phyloP scores from a whole-genome alignment of 1,284 basidiomycete genomes.

The Ustilago tritici region DNA sequence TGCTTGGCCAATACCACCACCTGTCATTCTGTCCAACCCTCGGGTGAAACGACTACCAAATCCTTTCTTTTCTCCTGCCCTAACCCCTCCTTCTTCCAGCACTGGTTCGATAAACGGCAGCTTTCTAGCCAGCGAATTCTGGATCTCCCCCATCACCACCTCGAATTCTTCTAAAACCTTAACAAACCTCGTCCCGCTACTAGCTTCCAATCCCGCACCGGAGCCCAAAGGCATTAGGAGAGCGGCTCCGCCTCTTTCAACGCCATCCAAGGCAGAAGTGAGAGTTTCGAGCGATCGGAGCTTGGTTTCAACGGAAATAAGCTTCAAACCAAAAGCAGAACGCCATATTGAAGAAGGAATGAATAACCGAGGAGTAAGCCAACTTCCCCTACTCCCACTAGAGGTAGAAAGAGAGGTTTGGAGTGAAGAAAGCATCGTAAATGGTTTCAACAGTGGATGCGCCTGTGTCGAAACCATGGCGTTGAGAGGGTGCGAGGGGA shows the following conservation, averaged over 20 bases:
- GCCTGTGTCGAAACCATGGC: conserved; percentile 9
- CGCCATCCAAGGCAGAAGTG: conserved; percentile 79
- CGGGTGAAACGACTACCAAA: conserved; percentile 23
- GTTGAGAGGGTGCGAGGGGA: background rate
- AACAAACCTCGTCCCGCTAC: conserved; percentile 67
- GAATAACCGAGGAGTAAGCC: conserved; percentile 86
- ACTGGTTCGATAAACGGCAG: conserved; percentile 75
- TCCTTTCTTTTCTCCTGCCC: conserved; percentile 2
- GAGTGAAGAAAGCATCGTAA: conserved; percentile 6
- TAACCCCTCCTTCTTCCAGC: conserved; percentile 72
- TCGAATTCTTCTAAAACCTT: conserved; percentile 78
- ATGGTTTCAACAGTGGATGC: conserved; percentile 45
- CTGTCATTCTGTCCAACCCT: conserved; percentile 30
- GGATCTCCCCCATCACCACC: conserved; percentile 81
- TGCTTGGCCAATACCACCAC: conserved; percentile 8
- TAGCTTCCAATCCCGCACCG: conserved; percentile 50
- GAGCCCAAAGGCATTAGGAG: conserved; percentile 36
- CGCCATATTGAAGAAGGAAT: conserved; percentile 88
- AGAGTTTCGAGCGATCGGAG: conserved; percentile 84
- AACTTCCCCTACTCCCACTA: conserved; percentile 75
- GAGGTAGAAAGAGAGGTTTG: background rate
- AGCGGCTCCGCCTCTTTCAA: conserved; percentile 70
- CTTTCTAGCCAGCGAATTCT: conserved; percentile 78
- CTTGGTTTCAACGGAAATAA: conserved; percentile 84
- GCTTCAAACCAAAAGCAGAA: conserved; percentile 80